Evolutionary conservation across 177 flowering plant species (phyloP).

Genomic region (Telopea speciosissima): DNA sequence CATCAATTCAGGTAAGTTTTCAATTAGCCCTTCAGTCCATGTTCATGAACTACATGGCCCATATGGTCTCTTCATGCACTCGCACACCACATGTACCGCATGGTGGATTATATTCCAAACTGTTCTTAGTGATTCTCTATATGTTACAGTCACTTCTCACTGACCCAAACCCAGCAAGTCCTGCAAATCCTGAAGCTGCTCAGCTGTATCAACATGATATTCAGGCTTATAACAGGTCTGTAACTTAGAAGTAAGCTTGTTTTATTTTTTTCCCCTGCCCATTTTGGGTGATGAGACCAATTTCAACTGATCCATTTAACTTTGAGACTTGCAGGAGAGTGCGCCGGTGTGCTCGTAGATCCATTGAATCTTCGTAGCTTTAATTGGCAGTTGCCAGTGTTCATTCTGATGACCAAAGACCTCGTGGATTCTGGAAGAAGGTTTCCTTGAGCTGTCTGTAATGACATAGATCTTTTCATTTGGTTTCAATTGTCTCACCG

Average conservation of each 20-base stretch:
- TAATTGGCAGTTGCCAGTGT: neutral
- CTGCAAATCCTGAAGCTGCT: constrained; percentile 57
- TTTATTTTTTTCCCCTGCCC: neutral
- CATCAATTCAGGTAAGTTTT: constrained; percentile 39
- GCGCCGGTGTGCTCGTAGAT: constrained; percentile 47
- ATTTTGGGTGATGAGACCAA: neutral
- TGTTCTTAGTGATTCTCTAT: constrained; percentile 1
- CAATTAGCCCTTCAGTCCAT: neutral
- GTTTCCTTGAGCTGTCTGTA: neutral
- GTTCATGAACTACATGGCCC: too few relatives aligned
- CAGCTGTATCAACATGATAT: constrained; percentile 42
- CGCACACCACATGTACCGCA: neutral
- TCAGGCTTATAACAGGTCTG: constrained; percentile 46
- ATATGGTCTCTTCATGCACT: neutral
- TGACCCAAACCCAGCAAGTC: constrained; percentile 56
- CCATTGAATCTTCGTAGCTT: constrained; percentile 29
- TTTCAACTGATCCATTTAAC: constrained; percentile 1
- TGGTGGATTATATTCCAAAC: neutral
- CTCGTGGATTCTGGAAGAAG: too few relatives aligned
- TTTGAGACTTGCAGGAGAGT: constrained; percentile 37
- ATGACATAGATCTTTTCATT: too few relatives aligned
- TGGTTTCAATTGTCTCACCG: neutral
- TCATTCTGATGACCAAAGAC: neutral
- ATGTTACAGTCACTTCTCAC: constrained; percentile 47
- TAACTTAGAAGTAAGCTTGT: neutral